Base-by-base conservation (phyloP, 1,284 basidiomycete species). In the Naganishia sp. region DNA sequence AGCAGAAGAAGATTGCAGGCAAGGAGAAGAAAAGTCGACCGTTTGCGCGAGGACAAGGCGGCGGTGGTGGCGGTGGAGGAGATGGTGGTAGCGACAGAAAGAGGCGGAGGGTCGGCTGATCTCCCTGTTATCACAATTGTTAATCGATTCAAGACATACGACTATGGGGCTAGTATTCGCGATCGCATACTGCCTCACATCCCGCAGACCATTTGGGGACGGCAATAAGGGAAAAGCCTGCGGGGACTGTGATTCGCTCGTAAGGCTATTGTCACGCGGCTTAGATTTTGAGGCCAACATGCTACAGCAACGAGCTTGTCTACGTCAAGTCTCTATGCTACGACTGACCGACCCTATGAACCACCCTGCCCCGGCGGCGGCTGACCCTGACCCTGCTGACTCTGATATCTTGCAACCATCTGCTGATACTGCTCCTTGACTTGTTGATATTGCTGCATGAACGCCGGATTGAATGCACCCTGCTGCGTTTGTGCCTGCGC, bases 21-120 rank as follows among this genome's bases (percentile, higher is more conserved):
- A 94, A 91, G 80, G 94, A 96, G 83, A 95, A 94, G 80, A 90
- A 86, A 76, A 87, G 84, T 64, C 81, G 90, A 68, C 92, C 92
- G 11, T 88, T 87, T 75, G 78, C 83, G 13, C 81, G 70, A 6
- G 70, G 70, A 3, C 54, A 66, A 63, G 63, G 60, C 55, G 57
- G 70, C 31, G 53, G 48, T 10, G 63, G 46, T 4, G 69, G 63
- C 3, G 68, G 66, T 6, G 60, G 61, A 4, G 63, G 67, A 54
- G 45, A 28, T 57, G 71, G 18, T 63, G 65, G 45, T 33, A 67
- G 42, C 48, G 64, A 52, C 2, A 50, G 49, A 43, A 65, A 70
- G 50, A 46, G 66, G 46, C 18, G 69, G 25, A 55, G 54, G 56
- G 53, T 71, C 11, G 68, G 64, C 11, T 68, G 36, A 39, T 39